A percentile compares a stretch with the other conserved stretches of the same genome.
Evolutionary conservation across 495 filamentous ascomycete genomes (phyloP).

Genomic region (Bacidia gigantensis): DNA sequence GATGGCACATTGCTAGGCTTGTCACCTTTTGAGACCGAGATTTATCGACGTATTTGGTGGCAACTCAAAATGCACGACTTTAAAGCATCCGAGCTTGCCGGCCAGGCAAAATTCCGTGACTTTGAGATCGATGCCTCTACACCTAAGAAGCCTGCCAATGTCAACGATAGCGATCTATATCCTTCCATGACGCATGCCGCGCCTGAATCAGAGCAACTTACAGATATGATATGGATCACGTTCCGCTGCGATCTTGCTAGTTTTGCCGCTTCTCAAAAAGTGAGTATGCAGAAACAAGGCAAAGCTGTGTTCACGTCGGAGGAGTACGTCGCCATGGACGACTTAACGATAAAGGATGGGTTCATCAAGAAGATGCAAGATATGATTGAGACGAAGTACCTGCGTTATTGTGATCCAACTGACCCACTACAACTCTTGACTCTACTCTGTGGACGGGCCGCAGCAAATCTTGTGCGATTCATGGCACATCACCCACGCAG

Average conservation of each 20-base stretch:
- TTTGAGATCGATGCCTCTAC: background rate
- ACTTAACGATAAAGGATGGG: background rate
- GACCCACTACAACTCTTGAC: background rate
- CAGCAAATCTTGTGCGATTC: background rate
- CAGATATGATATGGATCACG: background rate
- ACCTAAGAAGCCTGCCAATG: background rate
- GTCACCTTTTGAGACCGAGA: conserved; percentile 34
- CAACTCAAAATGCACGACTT: conserved; percentile 29
- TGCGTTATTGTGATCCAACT: background rate
- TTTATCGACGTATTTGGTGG: conserved; percentile 37
- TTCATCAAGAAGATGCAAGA: background rate
- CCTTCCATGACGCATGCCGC: background rate
- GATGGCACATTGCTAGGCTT: conserved; percentile 31
- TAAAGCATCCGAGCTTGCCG: conserved; percentile 21
- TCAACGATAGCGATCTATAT: background rate
- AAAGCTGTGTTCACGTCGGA: background rate
- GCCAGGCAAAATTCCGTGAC: conserved; percentile 5
- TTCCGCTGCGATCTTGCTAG: background rate
- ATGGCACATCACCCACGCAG: background rate
- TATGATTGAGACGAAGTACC: background rate
- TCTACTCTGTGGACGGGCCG: background rate
- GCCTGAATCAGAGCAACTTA: background rate
- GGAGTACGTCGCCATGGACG: background rate
- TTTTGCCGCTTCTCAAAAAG: background rate
- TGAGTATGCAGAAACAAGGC: background rate